phyloP scores from a whole-genome alignment of 495 filamentous ascomycete genomes.

The Amorphotheca resinae region DNA sequence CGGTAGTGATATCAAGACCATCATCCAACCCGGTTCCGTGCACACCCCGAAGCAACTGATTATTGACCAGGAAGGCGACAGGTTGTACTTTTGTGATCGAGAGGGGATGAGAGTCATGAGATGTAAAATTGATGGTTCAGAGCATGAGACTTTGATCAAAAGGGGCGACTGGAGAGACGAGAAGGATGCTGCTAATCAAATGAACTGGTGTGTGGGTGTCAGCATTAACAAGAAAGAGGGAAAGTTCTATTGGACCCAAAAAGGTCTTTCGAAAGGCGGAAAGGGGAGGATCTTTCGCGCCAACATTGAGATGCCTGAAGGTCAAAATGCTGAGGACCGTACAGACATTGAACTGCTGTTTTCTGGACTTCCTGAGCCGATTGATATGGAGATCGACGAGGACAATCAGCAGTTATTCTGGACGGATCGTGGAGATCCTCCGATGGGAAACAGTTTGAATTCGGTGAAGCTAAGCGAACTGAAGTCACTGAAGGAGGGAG shows the following conservation, averaged over 20 bases:
- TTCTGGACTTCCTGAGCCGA: constrained; percentile 36
- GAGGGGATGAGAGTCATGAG: constrained; percentile 37
- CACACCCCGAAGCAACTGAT: constrained; percentile 45
- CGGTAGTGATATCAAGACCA: constrained; percentile 27
- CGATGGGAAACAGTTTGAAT: constrained; percentile 36
- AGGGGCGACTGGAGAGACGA: constrained; percentile 25
- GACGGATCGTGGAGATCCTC: constrained; percentile 43
- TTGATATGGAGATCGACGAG: constrained; percentile 40
- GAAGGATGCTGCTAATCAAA: constrained; percentile 22
- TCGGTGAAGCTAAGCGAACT: constrained; percentile 7
- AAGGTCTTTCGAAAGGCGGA: constrained; percentile 34
- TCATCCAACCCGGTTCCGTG: constrained; percentile 12
- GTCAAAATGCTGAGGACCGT: constrained; percentile 19
- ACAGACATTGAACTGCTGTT: constrained; percentile 33
- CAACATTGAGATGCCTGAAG: constrained; percentile 19
- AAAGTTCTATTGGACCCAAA: constrained; percentile 46
- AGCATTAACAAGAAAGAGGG: constrained; percentile 25
- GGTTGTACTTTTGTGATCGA: constrained; percentile 42
- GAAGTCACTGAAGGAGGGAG: background rate
- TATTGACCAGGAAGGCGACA: constrained; percentile 21
- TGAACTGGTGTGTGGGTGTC: constrained; percentile 42
- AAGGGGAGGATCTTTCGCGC: constrained; percentile 37
- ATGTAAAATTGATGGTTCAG: constrained; percentile 10
- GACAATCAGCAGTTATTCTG: constrained; percentile 32
- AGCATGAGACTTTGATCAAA: constrained; percentile 27